Percentiles rank a stretch among this genome's conserved stretches.
phyloP scores from a whole-genome alignment of 495 filamentous ascomycete genomes.

The Penicillium malachiteum region DNA sequence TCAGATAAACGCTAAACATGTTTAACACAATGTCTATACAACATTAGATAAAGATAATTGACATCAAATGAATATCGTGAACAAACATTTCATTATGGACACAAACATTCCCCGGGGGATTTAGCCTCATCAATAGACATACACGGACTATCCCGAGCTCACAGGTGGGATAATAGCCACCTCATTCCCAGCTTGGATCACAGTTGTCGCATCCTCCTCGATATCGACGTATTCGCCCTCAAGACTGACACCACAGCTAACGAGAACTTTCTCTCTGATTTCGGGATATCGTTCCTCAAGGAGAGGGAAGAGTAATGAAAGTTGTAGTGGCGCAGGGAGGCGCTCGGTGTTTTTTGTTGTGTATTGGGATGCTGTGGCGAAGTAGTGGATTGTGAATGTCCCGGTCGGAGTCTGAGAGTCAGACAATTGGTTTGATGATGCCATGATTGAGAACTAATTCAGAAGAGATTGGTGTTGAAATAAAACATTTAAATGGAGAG shows the following conservation, averaged over 20 bases:
- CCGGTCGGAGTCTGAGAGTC: background rate
- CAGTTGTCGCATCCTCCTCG: conserved; percentile 24
- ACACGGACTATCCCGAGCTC: conserved; percentile 54
- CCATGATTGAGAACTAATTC: no score
- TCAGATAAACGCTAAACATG: background rate
- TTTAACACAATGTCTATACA: background rate
- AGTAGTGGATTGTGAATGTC: conserved; percentile 80
- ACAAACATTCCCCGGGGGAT: no score
- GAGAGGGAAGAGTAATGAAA: conserved; percentile 61
- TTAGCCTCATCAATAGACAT: no score
- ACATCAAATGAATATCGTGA: no score
- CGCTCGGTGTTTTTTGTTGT: conserved; percentile 69
- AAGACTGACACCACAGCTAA: conserved; percentile 77
- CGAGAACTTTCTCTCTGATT: conserved; percentile 70
- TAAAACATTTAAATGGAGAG: background rate
- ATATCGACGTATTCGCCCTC: conserved; percentile 89
- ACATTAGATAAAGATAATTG: no score
- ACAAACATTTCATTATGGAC: background rate
- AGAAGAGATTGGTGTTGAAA: background rate
- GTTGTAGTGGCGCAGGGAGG: conserved; percentile 69
- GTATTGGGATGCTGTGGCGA: conserved; percentile 74
- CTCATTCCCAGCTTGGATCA: conserved; percentile 79
- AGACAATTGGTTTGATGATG: background rate
- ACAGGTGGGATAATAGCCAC: conserved; percentile 97
- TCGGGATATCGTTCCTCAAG: conserved; percentile 81